Evolutionary conservation across 441 rosid genomes (phyloP), one percentile per base, ranked within the genome.

Genomic region (Lagerstroemia fauriei): DNA sequence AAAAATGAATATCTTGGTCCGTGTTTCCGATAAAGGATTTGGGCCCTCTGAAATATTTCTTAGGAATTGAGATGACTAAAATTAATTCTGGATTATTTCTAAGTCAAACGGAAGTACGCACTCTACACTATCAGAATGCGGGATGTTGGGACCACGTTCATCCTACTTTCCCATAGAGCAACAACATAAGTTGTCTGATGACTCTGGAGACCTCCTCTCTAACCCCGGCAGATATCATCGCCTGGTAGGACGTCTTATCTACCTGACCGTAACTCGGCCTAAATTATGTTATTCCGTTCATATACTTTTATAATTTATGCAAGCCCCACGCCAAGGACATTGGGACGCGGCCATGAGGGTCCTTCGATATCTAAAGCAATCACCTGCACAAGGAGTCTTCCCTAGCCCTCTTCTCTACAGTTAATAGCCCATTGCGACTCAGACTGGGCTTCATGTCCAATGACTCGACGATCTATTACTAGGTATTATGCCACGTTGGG

Each of bases 1-100:
- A n/a, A n/a, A n/a, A n/a, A n/a, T n/a, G n/a, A n/a, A 1, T 80
- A 76, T 47, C 50, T 80, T 13, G 47, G 51, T 46, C 7, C 10
- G 7, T 76, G 75, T 18, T 84, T 84, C 32, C 72, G 11, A 76
- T 80, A 65, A 80, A 84, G 32, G 86, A 77, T 65, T 34, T 80
- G 22, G 80, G 83, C 0, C 25, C 34, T 11, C 9, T 25, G 9
- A 9, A 16, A 12, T 63, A 47, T 84, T 16, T 47, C 29, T 7
- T 47, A 78, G 81, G 41, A n/a, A 82, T 82, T 48, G 84, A 82
- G 29, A 68, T 82, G 4, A 68, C 76, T 4, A 65, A 44, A 10
- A 31, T 41, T 1, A 1, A 41, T 1, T 2, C 7, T 4, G 57
- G 77, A 0, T 57, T 76, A 9, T 27, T 24, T 38, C 34, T 76